Conservation (phyloP, 2,329 filamentous ascomycete species). For the Tolypocladium capitatum region DNA sequence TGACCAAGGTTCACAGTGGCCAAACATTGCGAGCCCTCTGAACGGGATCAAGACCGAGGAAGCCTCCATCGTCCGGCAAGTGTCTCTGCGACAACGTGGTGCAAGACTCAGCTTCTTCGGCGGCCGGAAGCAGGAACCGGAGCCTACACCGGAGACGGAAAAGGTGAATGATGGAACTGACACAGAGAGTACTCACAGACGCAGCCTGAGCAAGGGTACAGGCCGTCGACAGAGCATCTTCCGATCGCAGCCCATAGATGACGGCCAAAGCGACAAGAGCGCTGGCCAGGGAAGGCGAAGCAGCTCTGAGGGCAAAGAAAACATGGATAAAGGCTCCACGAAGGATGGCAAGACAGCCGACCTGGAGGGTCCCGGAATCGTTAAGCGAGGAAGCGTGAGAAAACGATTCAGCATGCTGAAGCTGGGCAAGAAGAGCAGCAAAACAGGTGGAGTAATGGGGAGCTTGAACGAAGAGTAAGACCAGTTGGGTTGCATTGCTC, state of each 20-base stretch:
- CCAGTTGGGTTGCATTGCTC: not conserved
- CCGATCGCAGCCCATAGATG: conserved; percentile 23
- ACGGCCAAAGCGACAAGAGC: conserved; percentile 8
- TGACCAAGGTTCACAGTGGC: conserved; percentile 20
- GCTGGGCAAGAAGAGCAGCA: conserved; percentile 56
- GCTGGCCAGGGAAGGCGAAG: conserved; percentile 6
- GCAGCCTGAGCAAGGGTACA: conserved; percentile 16
- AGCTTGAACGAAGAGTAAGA: conserved; percentile 42
- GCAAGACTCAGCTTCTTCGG: conserved; percentile 45
- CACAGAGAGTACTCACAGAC: conserved; percentile 18
- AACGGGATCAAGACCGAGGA: conserved; percentile 31
- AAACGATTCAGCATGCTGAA: conserved; percentile 70
- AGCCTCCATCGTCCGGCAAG: conserved; percentile 34
- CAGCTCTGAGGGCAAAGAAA: conserved; percentile 13
- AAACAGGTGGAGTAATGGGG: conserved; percentile 36
- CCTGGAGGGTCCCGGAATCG: conserved; percentile 18
- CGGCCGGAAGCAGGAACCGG: conserved; percentile 32
- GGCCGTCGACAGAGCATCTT: conserved; percentile 29
- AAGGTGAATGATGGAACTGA: conserved; percentile 17
- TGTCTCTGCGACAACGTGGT: conserved; percentile 38
- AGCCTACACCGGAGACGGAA: conserved; percentile 15
- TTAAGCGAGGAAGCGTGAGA: conserved; percentile 51
- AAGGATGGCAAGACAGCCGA: conserved; percentile 11
- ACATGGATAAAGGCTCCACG: conserved; percentile 13
- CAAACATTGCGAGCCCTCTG: conserved; percentile 19